These are phyloP conservation scores for Spencermartinsiella ligniputridi DNA, from an alignment of 1,139 yeast species.

Conservation along the genomic window DNA sequence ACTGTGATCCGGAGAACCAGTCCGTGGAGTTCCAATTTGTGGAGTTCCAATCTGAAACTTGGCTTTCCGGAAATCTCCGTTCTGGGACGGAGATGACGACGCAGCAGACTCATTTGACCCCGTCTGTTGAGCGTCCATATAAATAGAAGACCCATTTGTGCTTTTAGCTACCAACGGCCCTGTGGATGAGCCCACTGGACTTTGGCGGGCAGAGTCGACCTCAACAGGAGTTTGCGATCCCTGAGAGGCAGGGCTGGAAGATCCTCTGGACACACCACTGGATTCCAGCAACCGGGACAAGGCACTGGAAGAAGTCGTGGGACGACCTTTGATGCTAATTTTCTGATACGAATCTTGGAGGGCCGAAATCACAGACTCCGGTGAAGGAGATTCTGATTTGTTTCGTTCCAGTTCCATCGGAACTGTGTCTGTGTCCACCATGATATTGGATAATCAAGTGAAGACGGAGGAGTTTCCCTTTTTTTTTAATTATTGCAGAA, in stretches of 20 bases:
- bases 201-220: background rate
- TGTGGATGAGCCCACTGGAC: background rate
- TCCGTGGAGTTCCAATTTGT: conserved; percentile 5
- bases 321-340: conserved; percentile 7
- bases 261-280: conserved; percentile 4
- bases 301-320: conserved; percentile 16
- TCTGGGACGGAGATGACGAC: background rate
- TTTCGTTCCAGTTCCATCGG: too few relatives aligned
- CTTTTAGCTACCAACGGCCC: background rate
- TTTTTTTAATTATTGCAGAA: too few relatives aligned
- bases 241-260: conserved; percentile 1
- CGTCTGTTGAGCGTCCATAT: background rate
- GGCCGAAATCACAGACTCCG: background rate
- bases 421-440: too few relatives aligned
- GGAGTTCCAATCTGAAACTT: conserved; percentile 5
- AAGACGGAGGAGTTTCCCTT: too few relatives aligned
- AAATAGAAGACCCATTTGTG: background rate
- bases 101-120: background rate
- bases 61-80: background rate
- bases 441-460: too few relatives aligned
- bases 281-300: conserved; percentile 18
- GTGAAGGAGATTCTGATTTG: background rate
- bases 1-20: conserved; percentile 1
- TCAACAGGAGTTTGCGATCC: background rate
- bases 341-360: conserved; percentile 11